Percentiles rank a stretch among this genome's conserved stretches.
Conservation (phyloP, 257 asterid genomes). For the Thymus quinquecostatus region DNA sequence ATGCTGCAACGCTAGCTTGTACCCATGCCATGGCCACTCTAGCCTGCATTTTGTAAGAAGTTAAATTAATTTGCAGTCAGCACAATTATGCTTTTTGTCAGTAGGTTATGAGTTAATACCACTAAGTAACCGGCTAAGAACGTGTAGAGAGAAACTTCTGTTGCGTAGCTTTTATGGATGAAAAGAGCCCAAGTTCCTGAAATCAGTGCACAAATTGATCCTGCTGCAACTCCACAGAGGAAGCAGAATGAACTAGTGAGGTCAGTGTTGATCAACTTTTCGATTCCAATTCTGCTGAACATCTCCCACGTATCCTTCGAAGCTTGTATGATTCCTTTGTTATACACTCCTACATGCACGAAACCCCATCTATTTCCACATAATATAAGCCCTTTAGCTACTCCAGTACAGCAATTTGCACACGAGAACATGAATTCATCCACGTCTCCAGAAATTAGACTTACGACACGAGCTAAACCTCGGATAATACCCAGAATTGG, state of each 20-base stretch:
- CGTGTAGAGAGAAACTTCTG: constrained; percentile 46
- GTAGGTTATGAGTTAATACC: constrained; percentile 36
- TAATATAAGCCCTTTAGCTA: constrained; percentile 37
- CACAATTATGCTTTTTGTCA: not conserved
- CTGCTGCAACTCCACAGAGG: constrained; percentile 49
- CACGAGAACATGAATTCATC: constrained; percentile 68
- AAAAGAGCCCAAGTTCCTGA: constrained; percentile 51
- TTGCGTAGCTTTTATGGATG: constrained; percentile 42
- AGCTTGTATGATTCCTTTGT: constrained; percentile 51
- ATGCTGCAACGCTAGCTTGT: constrained; percentile 56
- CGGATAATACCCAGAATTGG: constrained; percentile 43
- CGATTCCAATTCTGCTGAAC: constrained; percentile 45
- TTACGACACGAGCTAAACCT: constrained; percentile 44
- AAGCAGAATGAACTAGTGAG: constrained; percentile 66
- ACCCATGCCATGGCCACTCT: constrained; percentile 58
- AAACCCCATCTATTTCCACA: constrained; percentile 59
- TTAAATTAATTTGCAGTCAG: not conserved
- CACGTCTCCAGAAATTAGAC: constrained; percentile 47
- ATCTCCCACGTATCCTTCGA: constrained; percentile 57
- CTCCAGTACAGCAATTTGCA: constrained; percentile 46
- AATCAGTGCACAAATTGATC: constrained; percentile 45
- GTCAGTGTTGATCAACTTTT: constrained; percentile 49
- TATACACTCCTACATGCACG: constrained; percentile 51
- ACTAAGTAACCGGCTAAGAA: constrained; percentile 53
- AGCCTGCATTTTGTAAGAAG: constrained; percentile 43